These are phyloP conservation scores for Cryptosporidium meleagridis DNA, from an alignment of 169 alveolate species.

Conservation along the genomic window DNA sequence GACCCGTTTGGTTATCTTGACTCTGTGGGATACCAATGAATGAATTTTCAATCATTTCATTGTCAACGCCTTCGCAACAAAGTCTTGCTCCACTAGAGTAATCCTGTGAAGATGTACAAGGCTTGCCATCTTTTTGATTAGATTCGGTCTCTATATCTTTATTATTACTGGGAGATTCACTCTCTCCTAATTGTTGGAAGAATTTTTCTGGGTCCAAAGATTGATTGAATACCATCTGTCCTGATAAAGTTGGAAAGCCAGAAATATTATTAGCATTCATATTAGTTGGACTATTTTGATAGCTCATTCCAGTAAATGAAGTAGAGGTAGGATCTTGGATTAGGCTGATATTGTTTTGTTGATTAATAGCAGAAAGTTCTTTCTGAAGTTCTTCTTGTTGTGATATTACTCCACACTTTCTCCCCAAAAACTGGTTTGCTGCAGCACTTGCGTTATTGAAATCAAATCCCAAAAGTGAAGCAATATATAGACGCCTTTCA, in stretches of 20 bases:
- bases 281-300: conserved; percentile 49
- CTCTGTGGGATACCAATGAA: neutral
- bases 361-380: neutral
- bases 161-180: neutral
- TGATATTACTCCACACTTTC: conserved; percentile 42
- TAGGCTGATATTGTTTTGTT: neutral
- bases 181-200: conserved; percentile 80
- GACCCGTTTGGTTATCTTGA: neutral
- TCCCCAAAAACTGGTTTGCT: conserved; percentile 57
- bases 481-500: conserved; percentile 66
- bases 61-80: neutral
- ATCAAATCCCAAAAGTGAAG: conserved; percentile 63
- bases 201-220: conserved; percentile 79
- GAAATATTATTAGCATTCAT: neutral
- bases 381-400: conserved; percentile 38
- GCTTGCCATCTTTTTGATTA: neutral
- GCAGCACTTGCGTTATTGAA: conserved; percentile 1
- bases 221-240: conserved; percentile 5
- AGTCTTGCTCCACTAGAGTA: neutral
- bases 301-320: conserved; percentile 24
- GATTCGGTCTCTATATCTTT: neutral
- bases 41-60: neutral
- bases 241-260: neutral
- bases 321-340: conserved; percentile 3
- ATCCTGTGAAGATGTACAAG: neutral